Evolutionary conservation across 805 yeast genomes (phyloP), one percentile per base, ranked within the genome.

Genomic region (Starmera caribaea): DNA sequence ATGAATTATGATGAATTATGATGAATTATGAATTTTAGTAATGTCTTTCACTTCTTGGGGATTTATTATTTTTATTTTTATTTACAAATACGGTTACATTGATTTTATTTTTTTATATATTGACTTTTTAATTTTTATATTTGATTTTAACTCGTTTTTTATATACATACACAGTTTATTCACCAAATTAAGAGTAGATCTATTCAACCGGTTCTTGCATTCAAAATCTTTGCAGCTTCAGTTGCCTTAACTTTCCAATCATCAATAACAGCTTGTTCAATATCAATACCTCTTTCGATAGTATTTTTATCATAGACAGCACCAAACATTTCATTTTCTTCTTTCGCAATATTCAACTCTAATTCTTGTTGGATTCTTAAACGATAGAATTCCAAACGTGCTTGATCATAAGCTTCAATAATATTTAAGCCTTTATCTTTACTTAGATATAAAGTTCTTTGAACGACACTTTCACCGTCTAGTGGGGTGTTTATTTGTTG

Each of bases 381-480:
- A 49, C 82, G 73, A 59, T 92, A 92, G 57, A 86, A 92, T 62
- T 92, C 97, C 47, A 74, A 78, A 49, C 95, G 73, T 3, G 97
- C 87, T 53, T 76, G 74, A 53, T 86, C 90, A 56, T 90, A 92
- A 0, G 96, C 94, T 14, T 75, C 76, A 32, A 65, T 57, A 46
- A 61, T 41, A 36, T 62, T 42, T 32, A 43, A 32, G 34, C 57
- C 49, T 21, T 48, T 45, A 35, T 53, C 42, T 6, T 62, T 56
- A 12, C 60, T 61, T 32, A 84, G 54, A 55, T 71, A 77, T 34
- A 82, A 42, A 1, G 89, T 71, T 58, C 92, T 72, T 57, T 81
- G 90, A 3, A 83, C 87, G 8, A 84, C 92, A 43, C 77, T 73
- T 62, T 92, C 98, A 44, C 97, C 97, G 53, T 87, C 95, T 30